Percentiles rank a stretch among this genome's conserved stretches.
Conservation (phyloP, 805 yeast species). For the Kluyveromyces lactis region DNA sequence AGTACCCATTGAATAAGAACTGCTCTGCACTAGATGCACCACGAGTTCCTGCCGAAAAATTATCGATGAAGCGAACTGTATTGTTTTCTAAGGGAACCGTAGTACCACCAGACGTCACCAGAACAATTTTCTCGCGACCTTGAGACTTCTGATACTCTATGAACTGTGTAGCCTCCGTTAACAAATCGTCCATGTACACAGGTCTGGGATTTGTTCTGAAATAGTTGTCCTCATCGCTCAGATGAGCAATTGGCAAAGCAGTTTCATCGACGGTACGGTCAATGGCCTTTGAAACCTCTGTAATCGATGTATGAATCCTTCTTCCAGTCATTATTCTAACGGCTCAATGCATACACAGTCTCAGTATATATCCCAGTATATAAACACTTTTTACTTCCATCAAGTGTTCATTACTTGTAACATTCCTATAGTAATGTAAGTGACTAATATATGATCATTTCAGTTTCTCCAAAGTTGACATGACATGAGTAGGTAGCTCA, state of each 20-base stretch:
- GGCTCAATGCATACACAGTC: too few species aligned
- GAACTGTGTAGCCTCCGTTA: constrained; percentile 50
- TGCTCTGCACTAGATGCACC: constrained; percentile 96
- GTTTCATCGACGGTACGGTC: constrained; percentile 62
- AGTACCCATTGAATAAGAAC: constrained; percentile 76
- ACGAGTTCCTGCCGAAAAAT: constrained; percentile 95
- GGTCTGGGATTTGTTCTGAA: constrained; percentile 72
- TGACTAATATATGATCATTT: too few species aligned
- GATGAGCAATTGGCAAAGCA: constrained; percentile 61
- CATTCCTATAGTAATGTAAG: too few species aligned
- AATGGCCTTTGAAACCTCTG: constrained; percentile 65
- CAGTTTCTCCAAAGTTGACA: too few species aligned
- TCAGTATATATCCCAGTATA: too few species aligned
- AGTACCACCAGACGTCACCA: constrained; percentile 95
- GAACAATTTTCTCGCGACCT: constrained; percentile 48
- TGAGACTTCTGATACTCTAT: constrained; percentile 42
- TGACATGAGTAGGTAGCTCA: too few species aligned
- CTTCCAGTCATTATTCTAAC: neutral
- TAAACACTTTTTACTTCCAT: too few species aligned
- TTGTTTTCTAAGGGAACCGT: constrained; percentile 96
- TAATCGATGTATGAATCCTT: constrained; percentile 54
- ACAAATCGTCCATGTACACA: constrained; percentile 55
- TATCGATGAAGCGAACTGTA: constrained; percentile 93
- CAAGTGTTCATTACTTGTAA: too few species aligned
- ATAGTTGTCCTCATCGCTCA: constrained; percentile 64